Evolutionary conservation across 306 rosid species (phyloP).

Genomic region (Macrotyloma uniflorum): DNA sequence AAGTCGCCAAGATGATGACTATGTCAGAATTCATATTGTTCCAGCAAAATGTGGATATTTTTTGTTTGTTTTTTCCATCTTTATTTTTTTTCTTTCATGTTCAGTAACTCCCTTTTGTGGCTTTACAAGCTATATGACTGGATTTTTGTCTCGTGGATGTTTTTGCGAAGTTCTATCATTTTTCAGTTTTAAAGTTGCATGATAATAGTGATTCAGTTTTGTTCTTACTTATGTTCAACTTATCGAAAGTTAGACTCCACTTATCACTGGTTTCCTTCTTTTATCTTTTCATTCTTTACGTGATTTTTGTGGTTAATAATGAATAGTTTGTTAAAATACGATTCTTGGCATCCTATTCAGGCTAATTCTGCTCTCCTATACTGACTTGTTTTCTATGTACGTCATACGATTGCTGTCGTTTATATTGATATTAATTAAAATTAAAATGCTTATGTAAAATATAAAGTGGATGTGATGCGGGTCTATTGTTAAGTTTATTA

Average conservation of each 20-base stretch:
- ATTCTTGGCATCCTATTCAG: neutral
- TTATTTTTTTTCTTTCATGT: constrained; percentile 16
- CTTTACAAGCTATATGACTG: constrained; percentile 43
- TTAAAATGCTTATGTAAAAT: neutral
- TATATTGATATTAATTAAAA: neutral
- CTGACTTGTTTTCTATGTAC: neutral
- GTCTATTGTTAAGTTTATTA: neutral
- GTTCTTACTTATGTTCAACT: neutral
- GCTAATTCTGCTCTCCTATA: neutral
- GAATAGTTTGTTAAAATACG: neutral
- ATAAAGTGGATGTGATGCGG: neutral
- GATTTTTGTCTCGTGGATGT: constrained; percentile 48
- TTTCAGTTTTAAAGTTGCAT: constrained; percentile 42
- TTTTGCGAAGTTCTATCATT: constrained; percentile 31
- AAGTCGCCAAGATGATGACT: constrained; percentile 51
- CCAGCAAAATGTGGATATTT: constrained; percentile 64
- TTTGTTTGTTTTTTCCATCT: constrained; percentile 36
- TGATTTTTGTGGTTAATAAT: no score
- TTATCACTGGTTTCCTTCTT: neutral
- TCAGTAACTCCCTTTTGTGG: constrained; percentile 35
- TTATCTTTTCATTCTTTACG: neutral
- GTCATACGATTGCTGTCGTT: neutral
- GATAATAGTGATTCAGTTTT: constrained; percentile 39
- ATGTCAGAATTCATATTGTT: constrained; percentile 50
- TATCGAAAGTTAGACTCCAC: neutral